phyloP scores from a whole-genome alignment of 345 rosid genomes.

The Salix caprea region DNA sequence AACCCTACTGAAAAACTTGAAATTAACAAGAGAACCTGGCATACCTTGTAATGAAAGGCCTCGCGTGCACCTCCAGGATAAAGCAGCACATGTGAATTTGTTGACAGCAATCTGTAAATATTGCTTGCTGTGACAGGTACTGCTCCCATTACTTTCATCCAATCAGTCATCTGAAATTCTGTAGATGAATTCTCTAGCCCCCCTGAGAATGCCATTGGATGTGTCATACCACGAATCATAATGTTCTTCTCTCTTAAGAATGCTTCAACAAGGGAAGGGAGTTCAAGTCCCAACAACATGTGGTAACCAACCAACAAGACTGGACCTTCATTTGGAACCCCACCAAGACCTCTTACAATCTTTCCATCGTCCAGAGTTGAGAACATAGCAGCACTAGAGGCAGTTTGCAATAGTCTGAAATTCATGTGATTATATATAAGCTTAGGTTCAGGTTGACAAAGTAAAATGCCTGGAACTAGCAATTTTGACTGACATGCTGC shows the following conservation, averaged over 20 bases:
- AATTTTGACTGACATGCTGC: too few relatives aligned
- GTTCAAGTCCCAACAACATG: constrained; percentile 68
- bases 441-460: constrained; percentile 45
- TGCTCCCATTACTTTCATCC: constrained; percentile 67
- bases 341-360: constrained; percentile 70
- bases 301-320: constrained; percentile 76
- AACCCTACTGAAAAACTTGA: background rate
- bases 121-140: constrained; percentile 59
- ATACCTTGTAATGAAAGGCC: constrained; percentile 76
- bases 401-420: background rate
- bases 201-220: constrained; percentile 44
- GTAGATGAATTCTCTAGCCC: constrained; percentile 4
- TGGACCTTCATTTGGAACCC: constrained; percentile 80
- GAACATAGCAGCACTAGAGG: constrained; percentile 46
- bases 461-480: constrained; percentile 42
- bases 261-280: constrained; percentile 46
- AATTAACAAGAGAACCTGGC: background rate
- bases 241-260: constrained; percentile 61
- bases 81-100: constrained; percentile 67
- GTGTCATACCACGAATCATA: constrained; percentile 57
- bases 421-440: constrained; percentile 4
- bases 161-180: constrained; percentile 39
- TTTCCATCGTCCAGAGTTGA: constrained; percentile 73
- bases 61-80: constrained; percentile 84
- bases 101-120: constrained; percentile 57